Evolutionary conservation across 495 filamentous ascomycete genomes (phyloP).

Genomic region (Neurospora sp.): DNA sequence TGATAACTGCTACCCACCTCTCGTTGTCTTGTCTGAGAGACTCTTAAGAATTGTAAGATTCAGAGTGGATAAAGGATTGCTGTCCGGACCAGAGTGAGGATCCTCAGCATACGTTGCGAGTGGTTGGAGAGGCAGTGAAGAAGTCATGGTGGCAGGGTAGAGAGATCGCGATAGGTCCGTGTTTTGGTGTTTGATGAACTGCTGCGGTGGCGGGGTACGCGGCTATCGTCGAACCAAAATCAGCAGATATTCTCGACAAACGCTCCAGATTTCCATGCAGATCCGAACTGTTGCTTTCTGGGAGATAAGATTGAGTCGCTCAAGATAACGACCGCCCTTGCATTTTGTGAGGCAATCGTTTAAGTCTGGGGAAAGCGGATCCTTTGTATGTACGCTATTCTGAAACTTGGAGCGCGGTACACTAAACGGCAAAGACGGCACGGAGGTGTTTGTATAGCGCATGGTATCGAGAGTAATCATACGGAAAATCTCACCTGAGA

Average conservation of each 20-base stretch:
- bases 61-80: conserved; percentile 40
- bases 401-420: neutral
- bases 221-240: conserved; percentile 21
- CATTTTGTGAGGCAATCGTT: neutral
- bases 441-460: neutral
- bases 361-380: neutral
- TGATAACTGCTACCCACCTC: conserved; percentile 34
- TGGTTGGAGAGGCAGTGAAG: conserved; percentile 28
- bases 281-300: neutral
- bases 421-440: neutral
- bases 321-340: neutral
- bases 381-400: neutral
- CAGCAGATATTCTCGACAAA: conserved; percentile 13
- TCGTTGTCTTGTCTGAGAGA: conserved; percentile 52
- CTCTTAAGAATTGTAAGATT: conserved; percentile 50
- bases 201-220: conserved; percentile 22
- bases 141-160: conserved; percentile 31
- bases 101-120: conserved; percentile 19
- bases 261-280: neutral
- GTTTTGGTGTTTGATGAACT: neutral
- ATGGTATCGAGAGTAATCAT: neutral
- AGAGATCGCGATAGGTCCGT: neutral
- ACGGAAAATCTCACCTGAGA: neutral
- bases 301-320: neutral
- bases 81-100: conserved; percentile 25